A percentile compares a stretch with the other conserved stretches of the same genome.
phyloP scores from a whole-genome alignment of 257 asterid species.

The Cordia subcordata region DNA sequence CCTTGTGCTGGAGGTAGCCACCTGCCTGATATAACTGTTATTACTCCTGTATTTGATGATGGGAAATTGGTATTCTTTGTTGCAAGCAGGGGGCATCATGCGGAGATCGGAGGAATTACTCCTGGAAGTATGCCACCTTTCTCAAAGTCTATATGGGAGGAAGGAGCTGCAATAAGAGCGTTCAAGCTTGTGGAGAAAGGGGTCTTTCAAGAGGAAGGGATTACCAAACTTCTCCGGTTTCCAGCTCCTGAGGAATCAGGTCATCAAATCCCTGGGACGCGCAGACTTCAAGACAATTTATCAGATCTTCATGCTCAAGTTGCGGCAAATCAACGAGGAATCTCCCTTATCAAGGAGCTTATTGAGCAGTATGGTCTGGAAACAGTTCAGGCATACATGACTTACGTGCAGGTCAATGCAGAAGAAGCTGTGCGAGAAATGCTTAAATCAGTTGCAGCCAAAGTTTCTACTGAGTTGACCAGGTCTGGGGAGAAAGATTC shows the following conservation, averaged over 20 bases:
- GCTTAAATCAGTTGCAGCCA: conserved; percentile 79
- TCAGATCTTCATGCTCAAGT: conserved; percentile 96
- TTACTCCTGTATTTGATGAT: conserved; percentile 77
- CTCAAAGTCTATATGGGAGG: conserved; percentile 92
- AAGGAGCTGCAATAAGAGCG: conserved; percentile 97
- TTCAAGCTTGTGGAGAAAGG: conserved; percentile 93
- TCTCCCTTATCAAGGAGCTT: conserved; percentile 82
- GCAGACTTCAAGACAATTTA: conserved; percentile 89
- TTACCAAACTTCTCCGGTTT: conserved; percentile 58
- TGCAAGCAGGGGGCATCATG: conserved; percentile 98
- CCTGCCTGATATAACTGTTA: conserved; percentile 89
- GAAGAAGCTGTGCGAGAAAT: conserved; percentile 92
- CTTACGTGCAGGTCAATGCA: conserved; percentile 83
- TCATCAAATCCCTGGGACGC: conserved; percentile 69
- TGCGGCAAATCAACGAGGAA: conserved; percentile 98
- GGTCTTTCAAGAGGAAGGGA: conserved; percentile 81
- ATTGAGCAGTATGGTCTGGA: conserved; percentile 86
- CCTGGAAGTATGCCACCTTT: conserved; percentile 99
- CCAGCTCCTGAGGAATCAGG: conserved; percentile 53
- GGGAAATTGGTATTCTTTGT: conserved; percentile 77
- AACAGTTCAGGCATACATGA: conserved; percentile 88
- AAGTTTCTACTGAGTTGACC: conserved; percentile 31
- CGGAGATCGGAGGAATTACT: conserved; percentile 97
- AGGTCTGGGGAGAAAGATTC: conserved; percentile 25
- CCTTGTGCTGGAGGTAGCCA: conserved; percentile 98